These are phyloP conservation scores for Hirschioporus abietinus DNA, from an alignment of 768 basidiomycete genomes.

Conservation along the genomic window DNA sequence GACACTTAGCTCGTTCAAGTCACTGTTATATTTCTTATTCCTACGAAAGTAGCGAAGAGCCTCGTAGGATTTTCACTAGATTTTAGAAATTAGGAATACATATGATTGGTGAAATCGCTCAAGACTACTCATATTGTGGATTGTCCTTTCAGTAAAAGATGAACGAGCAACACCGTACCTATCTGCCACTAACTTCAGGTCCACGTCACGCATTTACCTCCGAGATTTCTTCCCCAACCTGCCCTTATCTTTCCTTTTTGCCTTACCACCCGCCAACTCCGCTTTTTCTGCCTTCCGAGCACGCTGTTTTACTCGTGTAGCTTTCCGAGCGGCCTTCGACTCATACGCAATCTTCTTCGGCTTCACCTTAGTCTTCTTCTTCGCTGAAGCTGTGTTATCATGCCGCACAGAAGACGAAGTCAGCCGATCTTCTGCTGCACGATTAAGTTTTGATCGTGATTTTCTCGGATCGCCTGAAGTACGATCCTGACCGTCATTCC, in stretches of 20 bases:
- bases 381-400: neutral
- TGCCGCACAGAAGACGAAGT: neutral
- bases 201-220: neutral
- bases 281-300: slow-evolving; percentile 67
- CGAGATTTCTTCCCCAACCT: neutral
- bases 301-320: slow-evolving; percentile 57
- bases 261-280: slow-evolving; percentile 62
- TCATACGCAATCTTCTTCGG: slow-evolving; percentile 58
- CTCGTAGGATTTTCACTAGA: no score
- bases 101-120: no score
- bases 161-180: neutral
- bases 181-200: neutral
- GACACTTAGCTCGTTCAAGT: neutral
- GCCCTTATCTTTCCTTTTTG: slow-evolving; percentile 31
- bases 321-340: slow-evolving; percentile 60
- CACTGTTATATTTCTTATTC: no score
- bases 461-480: slow-evolving; percentile 1
- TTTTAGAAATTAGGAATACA: no score
- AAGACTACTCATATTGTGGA: no score
- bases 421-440: neutral
- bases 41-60: no score
- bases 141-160: neutral
- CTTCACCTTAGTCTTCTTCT: slow-evolving; percentile 17
- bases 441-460: slow-evolving; percentile 4
- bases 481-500: neutral